Conservation (phyloP, 805 yeast genomes). For the Candida boidinii region DNA sequence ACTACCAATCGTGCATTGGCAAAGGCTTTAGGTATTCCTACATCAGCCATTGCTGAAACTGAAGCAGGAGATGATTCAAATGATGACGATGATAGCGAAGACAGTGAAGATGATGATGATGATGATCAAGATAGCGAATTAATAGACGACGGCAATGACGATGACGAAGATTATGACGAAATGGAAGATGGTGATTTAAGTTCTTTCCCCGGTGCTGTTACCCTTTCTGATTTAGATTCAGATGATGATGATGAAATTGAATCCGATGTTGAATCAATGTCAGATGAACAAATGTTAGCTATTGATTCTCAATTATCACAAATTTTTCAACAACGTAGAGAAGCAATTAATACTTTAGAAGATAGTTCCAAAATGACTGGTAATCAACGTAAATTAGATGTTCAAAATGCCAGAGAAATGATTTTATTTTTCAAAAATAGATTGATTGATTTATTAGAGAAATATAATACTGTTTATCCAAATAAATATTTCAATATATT, state of each 20-base stretch:
- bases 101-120: constrained; percentile 33
- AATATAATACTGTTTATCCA: constrained; percentile 41
- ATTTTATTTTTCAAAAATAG: constrained; percentile 73
- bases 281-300: constrained; percentile 95
- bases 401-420: constrained; percentile 69
- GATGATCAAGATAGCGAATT: constrained; percentile 13
- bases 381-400: constrained; percentile 62
- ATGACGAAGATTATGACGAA: constrained; percentile 12
- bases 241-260: constrained; percentile 43
- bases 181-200: constrained; percentile 24
- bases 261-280: constrained; percentile 75
- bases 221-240: constrained; percentile 28
- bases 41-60: constrained; percentile 21
- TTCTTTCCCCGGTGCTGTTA: too few species aligned
- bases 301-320: constrained; percentile 76
- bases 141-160: constrained; percentile 7
- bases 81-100: constrained; percentile 30
- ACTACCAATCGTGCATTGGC: constrained; percentile 60
- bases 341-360: constrained; percentile 41
- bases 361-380: constrained; percentile 51
- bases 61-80: constrained; percentile 31
- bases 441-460: constrained; percentile 68
- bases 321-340: constrained; percentile 78
- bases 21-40: constrained; percentile 60
- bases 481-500: constrained; percentile 31